Base-by-base conservation (phyloP, 768 basidiomycete genomes). In the Leccinum disarticulatum region DNA sequence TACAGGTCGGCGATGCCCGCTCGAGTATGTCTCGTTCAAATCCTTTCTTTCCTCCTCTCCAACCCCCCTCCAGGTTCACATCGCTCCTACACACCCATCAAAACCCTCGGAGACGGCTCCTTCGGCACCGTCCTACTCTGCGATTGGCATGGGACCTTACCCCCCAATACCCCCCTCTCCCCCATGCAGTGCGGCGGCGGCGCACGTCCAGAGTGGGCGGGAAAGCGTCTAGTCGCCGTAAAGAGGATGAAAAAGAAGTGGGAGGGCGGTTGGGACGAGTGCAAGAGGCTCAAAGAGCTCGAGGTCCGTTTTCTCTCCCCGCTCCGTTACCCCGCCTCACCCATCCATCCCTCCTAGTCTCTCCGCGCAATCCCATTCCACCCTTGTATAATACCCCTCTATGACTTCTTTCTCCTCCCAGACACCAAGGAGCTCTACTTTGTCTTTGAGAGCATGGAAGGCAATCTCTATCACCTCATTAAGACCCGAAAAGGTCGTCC, bases 371-470 rank as follows among this genome's bases (percentile, higher is more conserved):
- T 99, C 71, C 88, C 95, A 35, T 89, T 91, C 72, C 97, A 99
- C 76, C 91, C 91, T 28, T 95, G 96, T 73, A 93, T 99, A 77
- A 98, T 99, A 73, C 96, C 97, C 60, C 82, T 99, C 66, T 99
- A 98, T 81, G 97, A 99, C 77, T 95, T 93, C 70, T 99, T 98
- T 80, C 91, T 99, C 66, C 86, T 95, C n/a, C 97, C 97, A 5
- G 85, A 87, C 66, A 84, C 93, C 61, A 93, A 93, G 75, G 95
- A 99, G 76, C 91, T 99, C 67, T 97, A 98, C 76, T 98, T 98
- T 70, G 96, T 98, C 51, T 99, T 99, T 76, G 97, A 99, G 77
- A 95, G 95, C 69, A 98, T 99, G 97, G 97, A 99, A 76, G 97
- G 97, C 70, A 98, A 99, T 76, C 86, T 99, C 52, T 99, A 96